Base-by-base conservation (phyloP, 108 stramenopile species). In the Parietichytrium sp. region DNA sequence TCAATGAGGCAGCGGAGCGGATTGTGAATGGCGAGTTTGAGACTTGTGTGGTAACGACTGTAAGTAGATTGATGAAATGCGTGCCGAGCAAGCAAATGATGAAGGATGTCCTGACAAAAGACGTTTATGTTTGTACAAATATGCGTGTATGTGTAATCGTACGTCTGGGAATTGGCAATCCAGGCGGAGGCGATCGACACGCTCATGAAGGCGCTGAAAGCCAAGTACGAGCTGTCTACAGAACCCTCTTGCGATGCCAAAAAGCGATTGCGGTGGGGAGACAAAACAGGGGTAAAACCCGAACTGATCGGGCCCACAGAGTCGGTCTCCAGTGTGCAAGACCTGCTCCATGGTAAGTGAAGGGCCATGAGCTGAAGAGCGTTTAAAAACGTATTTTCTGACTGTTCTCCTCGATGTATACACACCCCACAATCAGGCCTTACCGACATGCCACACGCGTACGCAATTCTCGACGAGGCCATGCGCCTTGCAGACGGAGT, bases 1-100 rank as follows among this genome's bases (percentile, higher is more conserved):
- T 72, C 38, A 72, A 72, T 42, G 45, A 45, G 61, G 45, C 45
- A 10, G 61, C 61, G 42, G 61, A 72, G 33, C 61, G 61, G 23
- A 1, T 72, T 25, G 42, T 42, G 23, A 72, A 72, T 13, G 61
- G 61, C 33, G 61, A 72, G 42, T n/a, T 72, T 25, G 61, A 72
- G 42, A 45, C 38, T 25, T 33, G 38, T 27, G 20, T 72, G 38
- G 20, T 72, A 2, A 72, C 61, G n/a, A n/a, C n/a, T n/a, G n/a
- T n/a, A n/a, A n/a, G n/a, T n/a, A n/a, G n/a, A n/a, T n/a, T n/a
- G n/a, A n/a, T n/a, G n/a, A n/a, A n/a, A n/a, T n/a, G n/a, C n/a
- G n/a, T n/a, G n/a, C n/a, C n/a, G n/a, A n/a, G n/a, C n/a, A n/a
- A n/a, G n/a, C n/a, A n/a, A n/a, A n/a, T n/a, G n/a, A n/a, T n/a